A percentile compares a stretch with the other conserved stretches of the same genome.
Conservation (phyloP, 441 rosid genomes). For the Pelargonium cotyledonis region DNA sequence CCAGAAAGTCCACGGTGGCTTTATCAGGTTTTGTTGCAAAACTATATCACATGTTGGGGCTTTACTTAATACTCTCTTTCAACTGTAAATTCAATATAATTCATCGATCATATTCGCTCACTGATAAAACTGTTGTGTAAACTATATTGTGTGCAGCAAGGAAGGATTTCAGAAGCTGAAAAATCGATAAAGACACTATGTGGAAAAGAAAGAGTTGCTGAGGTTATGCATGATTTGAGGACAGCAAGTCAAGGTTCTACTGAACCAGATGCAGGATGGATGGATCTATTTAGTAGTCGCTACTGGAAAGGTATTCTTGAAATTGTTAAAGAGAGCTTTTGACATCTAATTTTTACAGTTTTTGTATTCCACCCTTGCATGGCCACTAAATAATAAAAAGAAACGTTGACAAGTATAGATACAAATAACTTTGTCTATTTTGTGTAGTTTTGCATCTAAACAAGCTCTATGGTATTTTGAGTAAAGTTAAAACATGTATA, state of each 20-base stretch:
- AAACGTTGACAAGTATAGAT: no score
- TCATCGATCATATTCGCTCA: background rate
- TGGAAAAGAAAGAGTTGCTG: constrained; percentile 88
- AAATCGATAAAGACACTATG: constrained; percentile 62
- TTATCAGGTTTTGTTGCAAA: constrained; percentile 55
- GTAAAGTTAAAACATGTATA: no score
- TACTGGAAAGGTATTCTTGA: constrained; percentile 74
- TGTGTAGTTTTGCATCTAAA: no score
- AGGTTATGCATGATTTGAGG: constrained; percentile 68
- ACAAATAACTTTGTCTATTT: no score
- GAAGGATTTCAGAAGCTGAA: constrained; percentile 71
- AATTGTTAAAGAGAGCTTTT: constrained; percentile 9
- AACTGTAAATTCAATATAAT: constrained; percentile 2
- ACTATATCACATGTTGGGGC: constrained; percentile 1
- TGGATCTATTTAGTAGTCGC: constrained; percentile 85
- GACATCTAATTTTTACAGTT: background rate
- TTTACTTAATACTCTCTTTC: background rate
- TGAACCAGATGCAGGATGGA: constrained; percentile 96
- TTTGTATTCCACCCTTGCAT: no score
- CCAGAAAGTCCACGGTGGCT: constrained; percentile 99
- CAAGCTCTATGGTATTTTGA: no score
- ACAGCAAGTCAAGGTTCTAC: constrained; percentile 59
- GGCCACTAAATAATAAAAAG: no score
- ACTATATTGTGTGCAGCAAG: constrained; percentile 53
- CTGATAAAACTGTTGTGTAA: constrained; percentile 10